phyloP scores from a whole-genome alignment of 2,329 filamentous ascomycete genomes.

The Ceratocystis alfenasii region DNA sequence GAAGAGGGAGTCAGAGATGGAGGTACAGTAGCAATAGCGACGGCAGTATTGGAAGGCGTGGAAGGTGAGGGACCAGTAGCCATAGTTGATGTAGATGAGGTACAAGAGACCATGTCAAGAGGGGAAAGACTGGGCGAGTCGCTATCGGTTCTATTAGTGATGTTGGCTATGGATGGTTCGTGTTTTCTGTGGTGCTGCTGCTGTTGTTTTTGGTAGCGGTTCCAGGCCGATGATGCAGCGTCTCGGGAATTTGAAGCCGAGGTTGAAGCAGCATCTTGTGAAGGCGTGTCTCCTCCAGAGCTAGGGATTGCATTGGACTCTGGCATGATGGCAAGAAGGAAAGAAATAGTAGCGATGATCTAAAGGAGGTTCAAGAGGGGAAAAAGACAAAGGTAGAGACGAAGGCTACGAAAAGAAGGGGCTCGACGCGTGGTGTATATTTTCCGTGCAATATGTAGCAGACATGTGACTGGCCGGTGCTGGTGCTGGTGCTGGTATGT shows the following conservation, averaged over 20 bases:
- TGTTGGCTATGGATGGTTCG: conserved; percentile 6
- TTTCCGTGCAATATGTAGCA: not conserved
- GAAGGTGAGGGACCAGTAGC: not conserved
- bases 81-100: not conserved
- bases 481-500: not conserved
- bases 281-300: not conserved
- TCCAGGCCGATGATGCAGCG: conserved; percentile 9
- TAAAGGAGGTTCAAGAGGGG: not conserved
- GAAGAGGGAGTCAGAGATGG: not conserved
- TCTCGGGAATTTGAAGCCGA: conserved; percentile 2
- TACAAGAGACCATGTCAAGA: not conserved
- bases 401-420: not conserved
- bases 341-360: not conserved
- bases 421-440: not conserved
- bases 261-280: not conserved
- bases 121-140: not conserved
- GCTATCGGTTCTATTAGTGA: conserved; percentile 7
- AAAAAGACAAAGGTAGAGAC: not conserved
- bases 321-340: not conserved
- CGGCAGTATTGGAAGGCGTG: conserved; percentile 1
- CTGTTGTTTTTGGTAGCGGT: not conserved
- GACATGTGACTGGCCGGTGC: conserved; percentile 3
- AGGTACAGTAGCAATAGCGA: not conserved
- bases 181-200: conserved; percentile 5
- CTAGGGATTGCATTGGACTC: not conserved